A percentile compares a stretch with the other conserved stretches of the same genome.
These are phyloP conservation scores for Triglochin maritima DNA, from an alignment of 106 monocot genomes.

Conservation along the genomic window DNA sequence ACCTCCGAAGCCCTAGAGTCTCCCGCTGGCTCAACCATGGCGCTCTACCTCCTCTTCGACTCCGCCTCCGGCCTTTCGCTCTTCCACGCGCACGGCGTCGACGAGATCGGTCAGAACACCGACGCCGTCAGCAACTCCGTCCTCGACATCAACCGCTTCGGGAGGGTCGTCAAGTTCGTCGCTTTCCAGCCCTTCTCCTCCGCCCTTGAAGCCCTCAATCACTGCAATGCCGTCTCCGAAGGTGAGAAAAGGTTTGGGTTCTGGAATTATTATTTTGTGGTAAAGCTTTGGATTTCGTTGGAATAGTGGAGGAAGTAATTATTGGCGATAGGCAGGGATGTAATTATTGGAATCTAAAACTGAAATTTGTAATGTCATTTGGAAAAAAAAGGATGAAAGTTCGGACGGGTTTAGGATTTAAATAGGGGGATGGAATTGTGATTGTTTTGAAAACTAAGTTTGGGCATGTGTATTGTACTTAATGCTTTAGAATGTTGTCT, in stretches of 20 bases:
- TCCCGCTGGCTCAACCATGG: conserved; percentile 20
- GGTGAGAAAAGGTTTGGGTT: conserved; percentile 11
- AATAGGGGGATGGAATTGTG: no score
- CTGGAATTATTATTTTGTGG: no score
- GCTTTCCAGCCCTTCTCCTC: conserved; percentile 82
- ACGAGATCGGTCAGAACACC: conserved; percentile 83
- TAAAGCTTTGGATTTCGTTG: neutral
- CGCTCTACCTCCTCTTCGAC: conserved; percentile 70
- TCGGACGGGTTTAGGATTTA: no score
- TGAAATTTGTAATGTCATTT: no score
- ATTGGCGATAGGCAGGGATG: neutral
- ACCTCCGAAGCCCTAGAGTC: neutral
- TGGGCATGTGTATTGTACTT: no score
- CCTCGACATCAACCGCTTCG: conserved; percentile 71
- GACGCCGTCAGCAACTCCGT: conserved; percentile 68
- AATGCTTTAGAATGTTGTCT: no score
- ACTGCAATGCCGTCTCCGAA: conserved; percentile 94
- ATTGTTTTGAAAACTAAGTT: no score
- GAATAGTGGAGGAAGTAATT: neutral
- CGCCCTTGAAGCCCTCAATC: conserved; percentile 84
- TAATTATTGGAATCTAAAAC: no score
- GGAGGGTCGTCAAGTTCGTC: conserved; percentile 60
- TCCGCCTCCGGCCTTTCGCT: conserved; percentile 73
- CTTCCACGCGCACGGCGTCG: conserved; percentile 73
- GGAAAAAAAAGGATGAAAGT: no score